phyloP scores from a whole-genome alignment of 495 filamentous ascomycete genomes.

The Sordaria brevicollis region DNA sequence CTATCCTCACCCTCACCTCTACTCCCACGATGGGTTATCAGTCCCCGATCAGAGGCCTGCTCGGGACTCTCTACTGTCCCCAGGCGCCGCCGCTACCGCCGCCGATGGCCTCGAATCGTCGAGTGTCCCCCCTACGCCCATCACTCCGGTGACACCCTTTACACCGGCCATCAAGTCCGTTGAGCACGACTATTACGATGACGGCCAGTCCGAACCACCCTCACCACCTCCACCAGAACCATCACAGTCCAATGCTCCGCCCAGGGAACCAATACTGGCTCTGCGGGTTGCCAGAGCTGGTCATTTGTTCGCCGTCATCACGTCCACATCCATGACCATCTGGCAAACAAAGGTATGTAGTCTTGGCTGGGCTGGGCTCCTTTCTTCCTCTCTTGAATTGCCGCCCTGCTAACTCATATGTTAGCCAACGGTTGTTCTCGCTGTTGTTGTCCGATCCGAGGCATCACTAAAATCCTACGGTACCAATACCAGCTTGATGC shows the following conservation, averaged over 20 bases:
- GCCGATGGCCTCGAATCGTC: slow-evolving; percentile 13
- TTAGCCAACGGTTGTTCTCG: slow-evolving; percentile 83
- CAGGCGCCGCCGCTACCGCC: slow-evolving; percentile 12
- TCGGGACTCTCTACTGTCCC: slow-evolving; percentile 13
- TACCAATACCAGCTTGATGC: slow-evolving; percentile 66
- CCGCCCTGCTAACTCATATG: slow-evolving; percentile 8
- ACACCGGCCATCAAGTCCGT: slow-evolving; percentile 44
- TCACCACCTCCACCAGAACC: slow-evolving; percentile 1
- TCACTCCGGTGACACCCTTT: slow-evolving; percentile 36
- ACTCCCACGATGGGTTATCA: slow-evolving; percentile 35
- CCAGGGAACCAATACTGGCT: slow-evolving; percentile 55
- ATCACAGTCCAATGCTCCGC: slow-evolving; percentile 4
- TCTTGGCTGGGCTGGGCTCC: no score
- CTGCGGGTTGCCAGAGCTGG: slow-evolving; percentile 73
- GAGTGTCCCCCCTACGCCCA: slow-evolving; percentile 23
- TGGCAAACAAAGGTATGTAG: slow-evolving; percentile 84
- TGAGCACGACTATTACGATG: slow-evolving; percentile 35
- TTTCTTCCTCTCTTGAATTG: neutral
- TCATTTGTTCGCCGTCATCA: slow-evolving; percentile 83
- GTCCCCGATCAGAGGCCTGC: slow-evolving; percentile 18
- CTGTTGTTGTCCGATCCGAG: slow-evolving; percentile 69
- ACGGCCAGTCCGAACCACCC: slow-evolving; percentile 6
- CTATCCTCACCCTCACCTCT: slow-evolving; percentile 18
- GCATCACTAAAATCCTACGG: slow-evolving; percentile 77
- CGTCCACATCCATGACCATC: slow-evolving; percentile 66